phyloP scores from a whole-genome alignment of 805 yeast genomes.

The Sungouiella blattae region DNA sequence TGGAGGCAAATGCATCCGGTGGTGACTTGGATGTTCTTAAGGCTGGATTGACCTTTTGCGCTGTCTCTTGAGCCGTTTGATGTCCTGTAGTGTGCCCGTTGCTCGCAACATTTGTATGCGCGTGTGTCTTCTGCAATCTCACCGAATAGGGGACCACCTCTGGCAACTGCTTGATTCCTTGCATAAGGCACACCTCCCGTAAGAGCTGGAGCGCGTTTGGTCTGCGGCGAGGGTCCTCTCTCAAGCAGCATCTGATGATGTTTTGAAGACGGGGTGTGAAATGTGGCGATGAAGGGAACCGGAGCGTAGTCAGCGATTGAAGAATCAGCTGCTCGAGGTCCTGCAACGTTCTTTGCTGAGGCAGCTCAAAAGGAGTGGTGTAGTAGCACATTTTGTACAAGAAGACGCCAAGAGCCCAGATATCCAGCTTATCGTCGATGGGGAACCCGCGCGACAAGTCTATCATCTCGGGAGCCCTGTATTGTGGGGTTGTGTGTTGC shows the following conservation, averaged over 20 bases:
- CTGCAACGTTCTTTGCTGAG: conserved; percentile 29
- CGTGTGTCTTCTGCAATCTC: conserved; percentile 5
- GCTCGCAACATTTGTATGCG: too few species aligned
- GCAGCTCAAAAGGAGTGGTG: conserved; percentile 75
- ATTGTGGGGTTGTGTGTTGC: conserved; percentile 82
- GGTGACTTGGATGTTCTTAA: not conserved
- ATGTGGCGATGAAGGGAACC: conserved; percentile 36
- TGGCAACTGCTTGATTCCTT: conserved; percentile 41
- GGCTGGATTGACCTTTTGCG: not conserved
- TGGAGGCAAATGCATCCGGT: conserved; percentile 40
- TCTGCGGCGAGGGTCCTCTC: conserved; percentile 65
- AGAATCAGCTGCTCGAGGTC: conserved; percentile 59
- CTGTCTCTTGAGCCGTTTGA: too few species aligned
- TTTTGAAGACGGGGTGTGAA: conserved; percentile 64
- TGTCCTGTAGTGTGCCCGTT: too few species aligned
- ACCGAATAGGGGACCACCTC: conserved; percentile 41
- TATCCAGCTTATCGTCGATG: conserved; percentile 77
- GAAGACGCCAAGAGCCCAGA: conserved; percentile 83
- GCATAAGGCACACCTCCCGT: conserved; percentile 64
- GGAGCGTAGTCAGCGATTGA: conserved; percentile 48
- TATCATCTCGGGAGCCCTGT: conserved; percentile 81
- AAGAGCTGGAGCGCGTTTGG: conserved; percentile 72
- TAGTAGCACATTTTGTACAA: conserved; percentile 75
- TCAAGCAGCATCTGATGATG: conserved; percentile 56
- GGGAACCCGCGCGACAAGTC: conserved; percentile 66